Evolutionary conservation across 305 asterid genomes (phyloP).

Genomic region (Fraxinus latifolia): DNA sequence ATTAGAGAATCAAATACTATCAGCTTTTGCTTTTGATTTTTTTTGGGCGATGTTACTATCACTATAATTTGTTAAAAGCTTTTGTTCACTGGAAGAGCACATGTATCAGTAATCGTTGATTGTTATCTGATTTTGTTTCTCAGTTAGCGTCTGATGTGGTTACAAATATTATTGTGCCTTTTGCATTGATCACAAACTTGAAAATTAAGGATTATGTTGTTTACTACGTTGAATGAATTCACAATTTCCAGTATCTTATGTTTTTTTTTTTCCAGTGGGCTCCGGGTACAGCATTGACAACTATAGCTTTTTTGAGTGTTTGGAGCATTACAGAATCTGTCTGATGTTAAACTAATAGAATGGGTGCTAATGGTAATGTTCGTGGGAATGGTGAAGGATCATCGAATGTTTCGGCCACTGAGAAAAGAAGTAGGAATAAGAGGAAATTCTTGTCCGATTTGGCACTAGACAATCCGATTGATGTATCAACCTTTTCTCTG

Average conservation of each 20-base stretch:
- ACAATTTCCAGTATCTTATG: neutral
- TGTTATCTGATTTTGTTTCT: constrained; percentile 13
- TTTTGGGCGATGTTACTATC: neutral
- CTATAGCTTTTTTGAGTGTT: neutral
- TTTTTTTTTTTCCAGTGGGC: constrained; percentile 6
- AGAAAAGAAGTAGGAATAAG: constrained; percentile 57
- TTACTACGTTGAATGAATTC: constrained; percentile 2
- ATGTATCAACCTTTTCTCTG: constrained; percentile 33
- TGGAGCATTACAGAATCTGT: constrained; percentile 7
- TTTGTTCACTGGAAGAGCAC: neutral
- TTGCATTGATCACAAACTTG: constrained; percentile 14
- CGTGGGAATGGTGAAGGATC: constrained; percentile 31
- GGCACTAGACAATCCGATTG: constrained; percentile 28
- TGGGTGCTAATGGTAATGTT: constrained; percentile 34
- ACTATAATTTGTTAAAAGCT: neutral
- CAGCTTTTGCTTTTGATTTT: neutral
- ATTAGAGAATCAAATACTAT: neutral
- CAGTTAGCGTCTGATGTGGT: constrained; percentile 1
- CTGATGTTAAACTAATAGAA: constrained; percentile 14
- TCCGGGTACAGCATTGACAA: constrained; percentile 14
- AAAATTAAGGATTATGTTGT: neutral
- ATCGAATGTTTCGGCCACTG: constrained; percentile 22
- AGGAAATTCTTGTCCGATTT: constrained; percentile 52
- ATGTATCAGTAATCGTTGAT: neutral
- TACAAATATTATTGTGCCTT: constrained; percentile 10